Evolutionary conservation across 345 rosid species (phyloP).

Genomic region (Raphanus raphanistrum): DNA sequence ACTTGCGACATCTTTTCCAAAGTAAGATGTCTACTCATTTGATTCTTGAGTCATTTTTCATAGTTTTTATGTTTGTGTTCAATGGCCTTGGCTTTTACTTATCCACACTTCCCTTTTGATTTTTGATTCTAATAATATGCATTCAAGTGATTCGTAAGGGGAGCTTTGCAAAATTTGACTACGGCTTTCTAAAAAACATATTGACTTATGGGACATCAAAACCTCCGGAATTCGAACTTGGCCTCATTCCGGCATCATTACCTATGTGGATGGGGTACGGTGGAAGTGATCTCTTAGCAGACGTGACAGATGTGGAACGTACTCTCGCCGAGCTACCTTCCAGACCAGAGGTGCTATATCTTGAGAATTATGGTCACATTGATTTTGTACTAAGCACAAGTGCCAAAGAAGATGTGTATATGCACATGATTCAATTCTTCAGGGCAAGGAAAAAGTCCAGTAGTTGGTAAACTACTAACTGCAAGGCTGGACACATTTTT

Average conservation of each 20-base stretch:
- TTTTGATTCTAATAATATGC: neutral
- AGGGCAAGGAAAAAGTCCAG: conserved; percentile 45
- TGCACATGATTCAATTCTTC: conserved; percentile 63
- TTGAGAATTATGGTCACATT: conserved; percentile 74
- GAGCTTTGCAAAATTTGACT: conserved; percentile 71
- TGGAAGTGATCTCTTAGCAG: conserved; percentile 75
- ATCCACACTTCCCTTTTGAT: neutral
- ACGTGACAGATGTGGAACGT: conserved; percentile 58
- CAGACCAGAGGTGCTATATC: conserved; percentile 63
- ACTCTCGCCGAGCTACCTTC: conserved; percentile 58
- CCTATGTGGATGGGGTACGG: conserved; percentile 94
- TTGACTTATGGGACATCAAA: conserved; percentile 51
- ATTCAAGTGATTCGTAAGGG: conserved; percentile 88
- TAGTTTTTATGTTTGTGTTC: neutral
- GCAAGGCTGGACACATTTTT: neutral
- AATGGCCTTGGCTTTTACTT: conserved; percentile 1
- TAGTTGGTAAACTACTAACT: conserved; percentile 41
- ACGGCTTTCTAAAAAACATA: conserved; percentile 67
- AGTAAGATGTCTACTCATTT: conserved; percentile 47
- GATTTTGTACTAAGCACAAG: conserved; percentile 60
- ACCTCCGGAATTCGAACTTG: conserved; percentile 74
- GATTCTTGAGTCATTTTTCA: neutral
- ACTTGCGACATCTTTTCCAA: conserved; percentile 87
- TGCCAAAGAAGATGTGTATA: conserved; percentile 65
- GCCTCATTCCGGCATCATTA: conserved; percentile 58